Percentiles rank a stretch among this genome's conserved stretches.
Conservation (phyloP, 371 early-diverging fungal genomes). For the Mortierella polycephala region DNA sequence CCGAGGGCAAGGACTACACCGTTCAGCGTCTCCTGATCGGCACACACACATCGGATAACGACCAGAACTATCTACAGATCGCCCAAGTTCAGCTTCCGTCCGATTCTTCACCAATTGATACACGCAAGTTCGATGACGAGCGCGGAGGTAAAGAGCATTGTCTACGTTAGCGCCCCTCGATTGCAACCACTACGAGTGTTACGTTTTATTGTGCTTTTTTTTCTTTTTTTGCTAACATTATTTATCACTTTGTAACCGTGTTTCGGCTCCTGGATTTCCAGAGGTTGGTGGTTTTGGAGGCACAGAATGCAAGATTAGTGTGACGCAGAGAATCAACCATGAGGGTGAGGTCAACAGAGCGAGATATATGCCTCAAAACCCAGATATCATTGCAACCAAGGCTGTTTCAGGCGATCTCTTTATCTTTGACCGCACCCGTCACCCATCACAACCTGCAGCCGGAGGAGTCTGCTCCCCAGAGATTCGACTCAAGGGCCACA, state of each 20-base stretch:
- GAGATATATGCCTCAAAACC: conserved; percentile 93
- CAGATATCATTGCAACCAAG: conserved; percentile 95
- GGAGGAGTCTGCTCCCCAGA: conserved; percentile 88
- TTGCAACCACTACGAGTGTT: not conserved
- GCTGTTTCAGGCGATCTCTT: conserved; percentile 90
- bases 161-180: too few species aligned
- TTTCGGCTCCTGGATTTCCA: conserved; percentile 16
- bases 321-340: conserved; percentile 90
- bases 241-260: too few species aligned
- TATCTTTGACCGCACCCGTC: conserved; percentile 97
- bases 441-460: conserved; percentile 79
- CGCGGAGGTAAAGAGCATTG: conserved; percentile 64
- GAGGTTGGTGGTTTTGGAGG: conserved; percentile 85
- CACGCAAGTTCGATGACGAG: conserved; percentile 77
- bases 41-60: conserved; percentile 97
- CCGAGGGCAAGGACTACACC: conserved; percentile 91
- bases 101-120: conserved; percentile 73
- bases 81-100: conserved; percentile 89
- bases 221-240: not conserved
- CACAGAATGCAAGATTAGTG: conserved; percentile 83
- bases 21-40: conserved; percentile 90
- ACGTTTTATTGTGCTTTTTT: not conserved
- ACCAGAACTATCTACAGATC: conserved; percentile 94
- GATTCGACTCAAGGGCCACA: conserved; percentile 88
- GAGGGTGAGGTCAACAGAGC: conserved; percentile 97